A percentile compares a stretch with the other conserved stretches of the same genome.
Conservation (phyloP, 2,329 filamentous ascomycete species). For the Colletotrichum godetiae region DNA sequence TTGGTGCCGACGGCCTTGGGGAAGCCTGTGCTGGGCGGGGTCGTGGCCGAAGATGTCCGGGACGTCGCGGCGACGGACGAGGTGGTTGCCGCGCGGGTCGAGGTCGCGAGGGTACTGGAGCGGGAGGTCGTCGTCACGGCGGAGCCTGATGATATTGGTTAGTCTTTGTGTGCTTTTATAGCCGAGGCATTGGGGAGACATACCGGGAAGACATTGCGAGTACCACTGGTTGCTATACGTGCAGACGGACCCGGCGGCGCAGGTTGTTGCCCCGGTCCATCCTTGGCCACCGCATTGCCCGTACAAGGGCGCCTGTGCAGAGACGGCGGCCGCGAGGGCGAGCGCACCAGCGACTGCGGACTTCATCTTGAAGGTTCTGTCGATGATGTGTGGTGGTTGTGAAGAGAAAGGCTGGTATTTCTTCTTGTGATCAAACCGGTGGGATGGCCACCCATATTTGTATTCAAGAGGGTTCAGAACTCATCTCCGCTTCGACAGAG, state of each 20-base stretch:
- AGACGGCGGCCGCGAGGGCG: conserved; percentile 28
- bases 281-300: conserved; percentile 57
- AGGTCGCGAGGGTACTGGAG: conserved; percentile 28
- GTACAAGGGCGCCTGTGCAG: conserved; percentile 38
- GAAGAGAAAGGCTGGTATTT: not conserved
- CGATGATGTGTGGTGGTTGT: not conserved
- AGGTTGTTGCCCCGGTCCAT: conserved; percentile 57
- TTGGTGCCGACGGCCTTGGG: conserved; percentile 42
- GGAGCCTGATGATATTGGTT: not conserved
- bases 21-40: conserved; percentile 38
- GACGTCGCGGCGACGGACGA: conserved; percentile 32
- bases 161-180: too few species aligned
- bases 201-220: conserved; percentile 48
- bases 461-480: not conserved
- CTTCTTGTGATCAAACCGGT: not conserved
- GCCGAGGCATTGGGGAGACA: conserved; percentile 31
- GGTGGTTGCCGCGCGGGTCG: conserved; percentile 23
- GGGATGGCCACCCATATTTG: conserved; percentile 13
- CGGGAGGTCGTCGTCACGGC: conserved; percentile 32
- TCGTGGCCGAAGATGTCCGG: conserved; percentile 17
- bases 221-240: conserved; percentile 49
- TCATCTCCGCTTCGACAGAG: not conserved
- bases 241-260: conserved; percentile 51
- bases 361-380: conserved; percentile 23
- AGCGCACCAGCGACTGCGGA: conserved; percentile 15